A percentile compares a stretch with the other conserved stretches of the same genome.
Conservation (phyloP, 202 grass and related monocot genomes). For the Musa balbisiana region DNA sequence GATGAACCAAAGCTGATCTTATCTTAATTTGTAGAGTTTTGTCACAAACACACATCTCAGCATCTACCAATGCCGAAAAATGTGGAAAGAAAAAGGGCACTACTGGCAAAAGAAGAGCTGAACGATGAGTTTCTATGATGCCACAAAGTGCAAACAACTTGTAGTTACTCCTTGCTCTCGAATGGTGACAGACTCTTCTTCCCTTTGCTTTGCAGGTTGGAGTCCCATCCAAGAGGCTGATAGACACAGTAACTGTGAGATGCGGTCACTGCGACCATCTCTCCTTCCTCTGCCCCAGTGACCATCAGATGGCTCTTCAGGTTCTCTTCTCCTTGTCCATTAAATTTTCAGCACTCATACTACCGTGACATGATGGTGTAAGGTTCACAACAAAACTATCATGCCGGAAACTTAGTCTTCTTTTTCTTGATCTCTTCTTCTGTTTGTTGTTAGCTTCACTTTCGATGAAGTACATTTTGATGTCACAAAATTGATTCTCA, state of each 20-base stretch:
- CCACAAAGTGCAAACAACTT: background rate
- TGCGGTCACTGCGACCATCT: constrained; percentile 92
- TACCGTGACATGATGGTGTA: background rate
- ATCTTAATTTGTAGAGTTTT: too few species aligned
- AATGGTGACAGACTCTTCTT: background rate
- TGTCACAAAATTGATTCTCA: too few species aligned
- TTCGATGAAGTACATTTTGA: too few species aligned
- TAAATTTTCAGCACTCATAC: background rate
- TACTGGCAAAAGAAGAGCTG: background rate
- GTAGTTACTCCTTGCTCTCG: background rate
- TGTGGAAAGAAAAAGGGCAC: too few species aligned
- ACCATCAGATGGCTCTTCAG: constrained; percentile 52
- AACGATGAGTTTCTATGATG: background rate
- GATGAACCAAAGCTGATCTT: too few species aligned
- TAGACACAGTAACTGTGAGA: constrained; percentile 78
- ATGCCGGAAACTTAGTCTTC: too few species aligned
- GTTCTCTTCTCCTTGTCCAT: constrained; percentile 9
- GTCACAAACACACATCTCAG: too few species aligned
- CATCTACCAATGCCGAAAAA: too few species aligned
- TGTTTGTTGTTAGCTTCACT: too few species aligned
- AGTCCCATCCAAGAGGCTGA: constrained; percentile 79
- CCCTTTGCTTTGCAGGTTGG: constrained; percentile 60
- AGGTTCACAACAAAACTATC: too few species aligned
- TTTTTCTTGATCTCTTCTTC: background rate
- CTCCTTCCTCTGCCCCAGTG: constrained; percentile 63